These are phyloP conservation scores for Fermentozyma sake DNA, from an alignment of 1,139 yeast species.

Conservation along the genomic window DNA sequence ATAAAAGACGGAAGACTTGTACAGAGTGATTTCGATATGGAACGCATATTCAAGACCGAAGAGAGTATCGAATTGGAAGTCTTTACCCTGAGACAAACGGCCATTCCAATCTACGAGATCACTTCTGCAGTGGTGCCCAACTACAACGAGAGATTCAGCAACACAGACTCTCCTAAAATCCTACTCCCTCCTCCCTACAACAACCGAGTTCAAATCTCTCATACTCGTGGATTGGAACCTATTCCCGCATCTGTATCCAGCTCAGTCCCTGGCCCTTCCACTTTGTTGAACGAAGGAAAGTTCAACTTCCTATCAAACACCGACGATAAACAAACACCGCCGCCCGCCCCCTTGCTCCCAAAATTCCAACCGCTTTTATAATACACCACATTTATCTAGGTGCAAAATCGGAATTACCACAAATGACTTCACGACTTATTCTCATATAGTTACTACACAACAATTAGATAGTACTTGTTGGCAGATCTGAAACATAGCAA, in stretches of 20 bases:
- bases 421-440: too few species aligned
- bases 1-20: slow-evolving; percentile 19
- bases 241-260: too few species aligned
- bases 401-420: too few species aligned
- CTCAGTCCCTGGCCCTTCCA: too few species aligned
- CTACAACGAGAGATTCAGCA: too few species aligned
- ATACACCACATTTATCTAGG: slow-evolving; percentile 5
- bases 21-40: slow-evolving; percentile 32
- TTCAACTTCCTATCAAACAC: slow-evolving; percentile 22
- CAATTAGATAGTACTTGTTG: too few species aligned
- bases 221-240: slow-evolving; percentile 5
- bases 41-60: slow-evolving; percentile 26
- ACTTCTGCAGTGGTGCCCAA: slow-evolving; percentile 29
- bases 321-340: slow-evolving; percentile 18
- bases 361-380: slow-evolving; percentile 35
- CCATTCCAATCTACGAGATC: slow-evolving; percentile 34
- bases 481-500: too few species aligned
- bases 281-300: slow-evolving; percentile 1
- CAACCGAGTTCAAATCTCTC: too few species aligned
- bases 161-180: slow-evolving; percentile 20
- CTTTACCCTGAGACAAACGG: slow-evolving; percentile 26
- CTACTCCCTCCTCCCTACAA: slow-evolving; percentile 31
- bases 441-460: too few species aligned
- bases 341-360: slow-evolving; percentile 27
- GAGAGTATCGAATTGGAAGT: slow-evolving; percentile 33